Base-by-base conservation (phyloP, 495 filamentous ascomycete species). In the Bacidia rubella region DNA sequence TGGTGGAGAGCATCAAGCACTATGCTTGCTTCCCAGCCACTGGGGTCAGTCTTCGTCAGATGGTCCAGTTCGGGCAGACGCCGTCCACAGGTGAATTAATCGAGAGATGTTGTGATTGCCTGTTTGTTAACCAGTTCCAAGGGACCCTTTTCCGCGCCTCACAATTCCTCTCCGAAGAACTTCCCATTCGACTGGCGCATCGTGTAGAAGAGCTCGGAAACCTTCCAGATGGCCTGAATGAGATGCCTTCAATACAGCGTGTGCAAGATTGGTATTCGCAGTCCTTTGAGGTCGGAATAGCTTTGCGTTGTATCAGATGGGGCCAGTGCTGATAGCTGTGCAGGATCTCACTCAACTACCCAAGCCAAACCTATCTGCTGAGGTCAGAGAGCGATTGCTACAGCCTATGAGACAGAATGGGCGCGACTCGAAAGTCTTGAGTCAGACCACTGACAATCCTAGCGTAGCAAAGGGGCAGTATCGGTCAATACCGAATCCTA, bases 1-100 rank as follows among this genome's bases (percentile, higher is more conserved):
- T 98, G 82, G 90, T 95, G 88, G 83, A 94, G 58, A 95, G 85
- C 80, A 98, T 98, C 85, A 87, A 85, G 67, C 90, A 96, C 74
- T 96, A 96, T 77, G 85, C 87, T 65, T 83, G 80, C 73, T 97
- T 97, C 68, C 93, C 93, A 53, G 92, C 92, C 54, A 98, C 93
- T 38, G 92, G 92, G 56, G 90, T 95, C 60, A 95, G 88, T 61
- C 72, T 98, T 66, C 77, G 92, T 65, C 92, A 98, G 74, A 97
- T 97, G 92, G 92, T 98, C 46, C 92, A 97, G 66, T 98, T 97
- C 69, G 93, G 93, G 51, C 87, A 93, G 66, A 80, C 76, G 60
- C 88, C 89, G 22, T 93, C 87, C 11, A 82, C 81, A 59, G 88
- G 89, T 94, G 67, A 52, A n/a, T 20, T 77, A 65, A 23, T 47